phyloP scores from a whole-genome alignment of 768 basidiomycete species.

The Mrakia blollopis region DNA sequence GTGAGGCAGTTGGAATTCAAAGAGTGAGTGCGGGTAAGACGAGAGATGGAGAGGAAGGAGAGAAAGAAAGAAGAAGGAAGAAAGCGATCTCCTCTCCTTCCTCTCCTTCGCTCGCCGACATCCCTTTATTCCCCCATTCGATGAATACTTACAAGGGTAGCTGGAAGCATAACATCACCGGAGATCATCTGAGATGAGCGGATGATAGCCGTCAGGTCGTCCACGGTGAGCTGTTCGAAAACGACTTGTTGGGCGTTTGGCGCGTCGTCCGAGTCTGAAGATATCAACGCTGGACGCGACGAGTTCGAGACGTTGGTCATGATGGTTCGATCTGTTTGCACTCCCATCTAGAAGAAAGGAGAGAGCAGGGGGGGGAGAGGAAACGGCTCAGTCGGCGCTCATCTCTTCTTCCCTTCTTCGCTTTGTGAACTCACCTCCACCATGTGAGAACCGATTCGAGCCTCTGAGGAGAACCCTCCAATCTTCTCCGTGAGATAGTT shows the following conservation, averaged over 20 bases:
- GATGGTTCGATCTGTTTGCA: slow-evolving; percentile 20
- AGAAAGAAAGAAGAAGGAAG: too few species aligned
- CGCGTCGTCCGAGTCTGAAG: background rate
- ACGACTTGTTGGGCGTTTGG: background rate
- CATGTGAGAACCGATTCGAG: background rate
- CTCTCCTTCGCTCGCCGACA: too few species aligned
- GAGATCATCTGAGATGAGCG: slow-evolving; percentile 65
- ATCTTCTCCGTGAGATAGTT: background rate
- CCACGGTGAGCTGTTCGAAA: slow-evolving; percentile 14
- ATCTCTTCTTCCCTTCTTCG: too few species aligned
- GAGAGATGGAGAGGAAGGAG: too few species aligned
- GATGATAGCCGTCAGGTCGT: slow-evolving; percentile 51
- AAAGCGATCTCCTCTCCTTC: too few species aligned
- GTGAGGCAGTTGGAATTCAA: too few species aligned
- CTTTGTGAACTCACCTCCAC: slow-evolving; percentile 11
- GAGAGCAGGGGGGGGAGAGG: too few species aligned
- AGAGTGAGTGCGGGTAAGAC: too few species aligned
- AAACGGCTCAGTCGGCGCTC: too few species aligned
- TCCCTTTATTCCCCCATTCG: too few species aligned
- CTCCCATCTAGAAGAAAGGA: background rate
- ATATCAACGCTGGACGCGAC: background rate
- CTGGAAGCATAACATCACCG: slow-evolving; percentile 40
- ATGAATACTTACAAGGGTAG: slow-evolving; percentile 48
- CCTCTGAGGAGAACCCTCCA: background rate
- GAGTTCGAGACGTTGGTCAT: background rate